phyloP scores from a whole-genome alignment of 352 stramenopile species.

The Phytophthora litchii region DNA sequence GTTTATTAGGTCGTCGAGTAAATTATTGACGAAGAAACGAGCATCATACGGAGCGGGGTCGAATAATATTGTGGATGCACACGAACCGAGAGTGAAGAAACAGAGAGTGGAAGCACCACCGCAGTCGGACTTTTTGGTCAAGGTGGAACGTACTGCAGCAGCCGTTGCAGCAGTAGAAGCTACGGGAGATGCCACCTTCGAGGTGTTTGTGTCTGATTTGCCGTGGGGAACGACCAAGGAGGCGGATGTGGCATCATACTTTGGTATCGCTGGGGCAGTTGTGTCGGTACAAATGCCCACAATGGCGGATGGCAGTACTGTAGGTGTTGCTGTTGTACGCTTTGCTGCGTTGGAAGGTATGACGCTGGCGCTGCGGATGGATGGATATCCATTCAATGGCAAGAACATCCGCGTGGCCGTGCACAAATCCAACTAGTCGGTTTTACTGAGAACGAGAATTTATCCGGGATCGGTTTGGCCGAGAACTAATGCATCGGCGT shows the following conservation, averaged over 20 bases:
- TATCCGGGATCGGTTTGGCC: background rate
- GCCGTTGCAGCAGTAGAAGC: constrained; percentile 25
- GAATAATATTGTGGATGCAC: constrained; percentile 27
- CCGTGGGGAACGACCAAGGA: constrained; percentile 55
- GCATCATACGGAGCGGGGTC: constrained; percentile 15
- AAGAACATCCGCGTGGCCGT: constrained; percentile 66
- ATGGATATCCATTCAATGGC: constrained; percentile 72
- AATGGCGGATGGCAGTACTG: constrained; percentile 73
- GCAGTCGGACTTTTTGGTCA: constrained; percentile 44
- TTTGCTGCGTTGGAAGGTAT: constrained; percentile 60
- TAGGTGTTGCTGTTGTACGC: constrained; percentile 66
- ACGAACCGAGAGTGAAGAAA: constrained; percentile 40
- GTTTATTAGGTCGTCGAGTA: constrained; percentile 40
- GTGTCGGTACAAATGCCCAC: constrained; percentile 70
- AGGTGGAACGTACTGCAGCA: constrained; percentile 49
- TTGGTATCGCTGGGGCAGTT: constrained; percentile 57
- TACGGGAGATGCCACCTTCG: constrained; percentile 26
- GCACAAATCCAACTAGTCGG: constrained; percentile 37
- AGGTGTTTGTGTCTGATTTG: constrained; percentile 75
- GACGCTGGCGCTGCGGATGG: constrained; percentile 61
- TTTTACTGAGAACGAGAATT: background rate
- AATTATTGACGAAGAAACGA: constrained; percentile 45
- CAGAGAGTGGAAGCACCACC: constrained; percentile 34
- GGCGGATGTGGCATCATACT: constrained; percentile 65
- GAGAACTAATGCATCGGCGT: background rate